Evolutionary conservation across 768 basidiomycete genomes (phyloP), one percentile per base, ranked within the genome.

Genomic region (Mycena rebaudengoi): DNA sequence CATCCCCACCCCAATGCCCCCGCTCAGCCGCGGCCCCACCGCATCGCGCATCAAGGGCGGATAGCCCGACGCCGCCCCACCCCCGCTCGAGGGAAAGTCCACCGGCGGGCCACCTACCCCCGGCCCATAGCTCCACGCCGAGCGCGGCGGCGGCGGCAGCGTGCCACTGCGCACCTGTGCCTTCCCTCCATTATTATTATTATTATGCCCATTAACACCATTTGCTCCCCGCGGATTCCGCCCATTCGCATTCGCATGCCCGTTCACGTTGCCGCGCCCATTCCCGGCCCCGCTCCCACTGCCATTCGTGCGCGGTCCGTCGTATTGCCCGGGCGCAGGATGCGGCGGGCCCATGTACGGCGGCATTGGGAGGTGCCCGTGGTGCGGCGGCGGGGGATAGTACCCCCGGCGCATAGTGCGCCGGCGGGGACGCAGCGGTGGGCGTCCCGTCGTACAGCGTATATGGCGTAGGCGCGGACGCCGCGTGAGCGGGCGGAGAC

Each of bases 111-210:
- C 65, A 13, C 65, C 62, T 7, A 86, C 73, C 14, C 89, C 89
- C 64, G 91, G 88, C 4, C 91, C 91, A 69, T 86, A 91, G 72
- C 85, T 91, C 90, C 91, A 92, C n/a, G 85, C 76, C 49, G 81
- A 76, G 49, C 86, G 78, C 21, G 83, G 79, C 11, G 82, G 79
- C 21, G 80, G 74, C 26, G 76, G 79, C 21, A 80, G 74, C 26
- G 76, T 66, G 12, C 65, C 60, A 20, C 70, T 69, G 40, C 67
- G 46, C 57, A 69, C 41, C 64, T 71, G 62, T 37, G 74, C 69
- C 71, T 80, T 75, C 33, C 54, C 62, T 2, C 39, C 32, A 28
- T 62, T 65, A 49, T 26, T 66, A 18, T 75, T 75, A 64, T 76
- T 81, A 69, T 41, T 33, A 26, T 68, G 67, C 35, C 61, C 65